phyloP scores from a whole-genome alignment of 805 yeast genomes.

The Scheffersomyces coipomensis region DNA sequence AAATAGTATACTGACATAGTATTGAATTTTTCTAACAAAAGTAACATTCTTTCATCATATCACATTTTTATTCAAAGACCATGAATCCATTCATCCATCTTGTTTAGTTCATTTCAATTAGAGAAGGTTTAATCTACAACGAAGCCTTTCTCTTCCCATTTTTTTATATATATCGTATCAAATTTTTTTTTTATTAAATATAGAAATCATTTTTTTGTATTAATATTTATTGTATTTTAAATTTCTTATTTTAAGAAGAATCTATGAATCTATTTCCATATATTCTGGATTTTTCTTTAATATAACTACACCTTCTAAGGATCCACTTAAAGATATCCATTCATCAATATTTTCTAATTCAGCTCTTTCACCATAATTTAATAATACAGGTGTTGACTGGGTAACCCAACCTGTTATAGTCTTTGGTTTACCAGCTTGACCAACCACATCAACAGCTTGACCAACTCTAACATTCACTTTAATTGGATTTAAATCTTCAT shows the following conservation, averaged over 20 bases:
- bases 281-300: conserved; percentile 87
- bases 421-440: conserved; percentile 99
- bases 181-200: background rate
- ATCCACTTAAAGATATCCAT: conserved; percentile 75
- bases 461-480: conserved; percentile 98
- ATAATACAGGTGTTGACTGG: conserved; percentile 92
- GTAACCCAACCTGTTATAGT: conserved; percentile 99
- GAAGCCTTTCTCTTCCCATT: too few relatives aligned
- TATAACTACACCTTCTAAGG: conserved; percentile 91
- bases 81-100: too few relatives aligned
- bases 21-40: too few relatives aligned
- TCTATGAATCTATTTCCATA: conserved; percentile 53
- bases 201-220: background rate
- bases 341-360: conserved; percentile 90
- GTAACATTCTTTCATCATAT: too few relatives aligned
- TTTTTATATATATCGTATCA: background rate
- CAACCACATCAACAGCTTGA: conserved; percentile 97
- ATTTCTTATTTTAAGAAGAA: too few relatives aligned
- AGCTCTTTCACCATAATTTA: conserved; percentile 94
- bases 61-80: too few relatives aligned
- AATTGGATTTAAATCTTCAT: conserved; percentile 84
- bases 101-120: too few relatives aligned
- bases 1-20: too few relatives aligned
- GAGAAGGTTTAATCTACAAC: too few relatives aligned
- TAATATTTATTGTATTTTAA: background rate